A percentile compares a stretch with the other conserved stretches of the same genome.
These are phyloP conservation scores for Colletotrichum magnum DNA, from an alignment of 2,329 filamentous ascomycete species.

Conservation along the genomic window DNA sequence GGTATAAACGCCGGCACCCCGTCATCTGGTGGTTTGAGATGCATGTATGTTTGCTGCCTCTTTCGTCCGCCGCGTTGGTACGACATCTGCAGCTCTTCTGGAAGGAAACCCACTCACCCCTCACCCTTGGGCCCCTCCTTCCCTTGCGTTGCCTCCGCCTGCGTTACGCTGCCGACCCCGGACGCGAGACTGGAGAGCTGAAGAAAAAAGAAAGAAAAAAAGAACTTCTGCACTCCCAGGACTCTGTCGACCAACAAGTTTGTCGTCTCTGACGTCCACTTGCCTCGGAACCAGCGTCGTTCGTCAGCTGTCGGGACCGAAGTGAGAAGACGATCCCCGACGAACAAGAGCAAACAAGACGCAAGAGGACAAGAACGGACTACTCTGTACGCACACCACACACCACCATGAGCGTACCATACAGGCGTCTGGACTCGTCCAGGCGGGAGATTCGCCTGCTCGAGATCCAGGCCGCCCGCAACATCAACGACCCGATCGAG, in stretches of 20 bases:
- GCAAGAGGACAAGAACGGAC: background rate
- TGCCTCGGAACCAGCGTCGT: background rate
- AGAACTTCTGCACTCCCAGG: background rate
- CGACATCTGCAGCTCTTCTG: constrained; percentile 26
- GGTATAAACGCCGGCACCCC: constrained; percentile 40
- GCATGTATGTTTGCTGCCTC: constrained; percentile 21
- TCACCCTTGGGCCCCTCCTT: constrained; percentile 14
- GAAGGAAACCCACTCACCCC: constrained; percentile 27
- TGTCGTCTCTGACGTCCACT: background rate
- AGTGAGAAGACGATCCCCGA: background rate
- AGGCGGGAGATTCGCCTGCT: constrained; percentile 50
- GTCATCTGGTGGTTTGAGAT: constrained; percentile 20
- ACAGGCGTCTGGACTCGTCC: constrained; percentile 43
- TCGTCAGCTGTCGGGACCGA: background rate
- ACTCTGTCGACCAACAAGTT: too few relatives aligned
- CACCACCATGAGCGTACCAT: constrained; percentile 30
- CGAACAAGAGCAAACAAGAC: background rate
- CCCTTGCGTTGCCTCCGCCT: constrained; percentile 6
- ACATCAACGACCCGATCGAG: constrained; percentile 48
- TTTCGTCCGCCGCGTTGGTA: constrained; percentile 30
- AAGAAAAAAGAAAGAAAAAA: constrained; percentile 8
- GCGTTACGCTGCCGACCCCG: background rate
- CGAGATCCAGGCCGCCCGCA: constrained; percentile 49
- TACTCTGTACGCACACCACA: background rate
- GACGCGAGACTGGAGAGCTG: constrained; percentile 3